phyloP scores from a whole-genome alignment of 257 asterid genomes.

The Primulina huaijiensis region DNA sequence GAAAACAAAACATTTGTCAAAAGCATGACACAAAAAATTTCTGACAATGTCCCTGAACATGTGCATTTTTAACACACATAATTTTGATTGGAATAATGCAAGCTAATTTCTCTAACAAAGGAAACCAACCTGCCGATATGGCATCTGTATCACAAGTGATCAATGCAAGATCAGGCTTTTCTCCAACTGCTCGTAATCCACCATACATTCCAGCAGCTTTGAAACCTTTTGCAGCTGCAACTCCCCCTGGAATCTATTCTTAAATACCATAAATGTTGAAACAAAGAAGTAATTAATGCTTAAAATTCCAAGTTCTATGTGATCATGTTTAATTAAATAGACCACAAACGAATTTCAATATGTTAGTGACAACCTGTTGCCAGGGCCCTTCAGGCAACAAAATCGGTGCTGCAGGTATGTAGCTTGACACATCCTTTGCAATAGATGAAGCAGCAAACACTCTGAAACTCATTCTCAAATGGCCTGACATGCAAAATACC shows the following conservation, averaged over 20 bases:
- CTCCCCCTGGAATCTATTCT: slow-evolving; percentile 87
- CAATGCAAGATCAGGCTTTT: slow-evolving; percentile 96
- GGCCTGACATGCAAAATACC: slow-evolving; percentile 31
- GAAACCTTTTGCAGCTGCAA: slow-evolving; percentile 91
- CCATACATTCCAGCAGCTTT: slow-evolving; percentile 96
- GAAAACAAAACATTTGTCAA: slow-evolving; percentile 17
- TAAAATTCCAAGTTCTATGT: too few species aligned
- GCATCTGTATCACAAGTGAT: slow-evolving; percentile 90
- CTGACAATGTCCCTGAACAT: not conserved
- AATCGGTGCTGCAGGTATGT: slow-evolving; percentile 91
- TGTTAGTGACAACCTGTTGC: slow-evolving; percentile 24
- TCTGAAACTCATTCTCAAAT: slow-evolving; percentile 33
- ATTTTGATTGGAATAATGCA: not conserved
- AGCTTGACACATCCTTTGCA: slow-evolving; percentile 43
- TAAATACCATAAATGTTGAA: slow-evolving; percentile 19
- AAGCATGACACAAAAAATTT: slow-evolving; percentile 7
- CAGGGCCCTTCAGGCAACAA: slow-evolving; percentile 64
- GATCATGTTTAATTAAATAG: slow-evolving; percentile 7
- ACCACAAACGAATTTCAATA: too few species aligned
- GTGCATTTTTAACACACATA: slow-evolving; percentile 3
- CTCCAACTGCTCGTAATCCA: slow-evolving; percentile 92
- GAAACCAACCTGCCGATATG: slow-evolving; percentile 66
- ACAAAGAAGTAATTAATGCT: too few species aligned
- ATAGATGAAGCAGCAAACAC: slow-evolving; percentile 44
- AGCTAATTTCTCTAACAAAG: slow-evolving; percentile 7